A percentile compares a stretch with the other conserved stretches of the same genome.
Conservation (phyloP, 73 alveolate species). For the Durusdinium trenchii region DNA sequence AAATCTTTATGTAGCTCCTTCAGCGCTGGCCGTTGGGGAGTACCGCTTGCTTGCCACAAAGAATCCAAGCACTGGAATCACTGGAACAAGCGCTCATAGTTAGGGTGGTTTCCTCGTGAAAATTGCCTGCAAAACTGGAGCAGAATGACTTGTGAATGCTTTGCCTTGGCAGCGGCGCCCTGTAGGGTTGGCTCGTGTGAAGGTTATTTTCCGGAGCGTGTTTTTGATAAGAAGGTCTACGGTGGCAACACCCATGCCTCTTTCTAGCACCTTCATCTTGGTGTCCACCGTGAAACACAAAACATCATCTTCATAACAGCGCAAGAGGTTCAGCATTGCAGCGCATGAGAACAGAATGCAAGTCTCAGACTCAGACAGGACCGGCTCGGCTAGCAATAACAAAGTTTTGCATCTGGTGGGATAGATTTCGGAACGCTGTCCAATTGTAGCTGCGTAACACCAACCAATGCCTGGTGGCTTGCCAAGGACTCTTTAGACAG, state of each 20-base stretch:
- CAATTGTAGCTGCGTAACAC: neutral
- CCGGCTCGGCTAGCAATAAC: neutral
- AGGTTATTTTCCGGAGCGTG: neutral
- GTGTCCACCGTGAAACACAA: neutral
- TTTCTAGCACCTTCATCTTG: neutral
- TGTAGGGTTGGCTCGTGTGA: neutral
- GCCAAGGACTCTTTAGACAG: neutral
- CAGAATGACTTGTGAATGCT: neutral
- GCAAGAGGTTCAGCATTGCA: neutral
- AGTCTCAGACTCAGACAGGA: neutral
- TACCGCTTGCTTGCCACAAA: neutral
- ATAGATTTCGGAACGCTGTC: neutral
- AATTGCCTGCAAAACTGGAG: neutral
- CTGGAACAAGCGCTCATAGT: neutral
- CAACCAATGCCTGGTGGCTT: neutral
- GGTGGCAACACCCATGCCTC: neutral
- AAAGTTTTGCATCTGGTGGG: neutral
- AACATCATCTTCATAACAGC: neutral
- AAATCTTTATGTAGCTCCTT: neutral
- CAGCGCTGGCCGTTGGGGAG: neutral
- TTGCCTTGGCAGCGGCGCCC: neutral
- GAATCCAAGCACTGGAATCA: neutral
- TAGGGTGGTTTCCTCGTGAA: neutral
- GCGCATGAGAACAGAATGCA: neutral
- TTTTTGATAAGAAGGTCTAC: neutral